Evolutionary conservation across 2,329 filamentous ascomycete genomes (phyloP).

Genomic region (Colletotrichum trifolii): DNA sequence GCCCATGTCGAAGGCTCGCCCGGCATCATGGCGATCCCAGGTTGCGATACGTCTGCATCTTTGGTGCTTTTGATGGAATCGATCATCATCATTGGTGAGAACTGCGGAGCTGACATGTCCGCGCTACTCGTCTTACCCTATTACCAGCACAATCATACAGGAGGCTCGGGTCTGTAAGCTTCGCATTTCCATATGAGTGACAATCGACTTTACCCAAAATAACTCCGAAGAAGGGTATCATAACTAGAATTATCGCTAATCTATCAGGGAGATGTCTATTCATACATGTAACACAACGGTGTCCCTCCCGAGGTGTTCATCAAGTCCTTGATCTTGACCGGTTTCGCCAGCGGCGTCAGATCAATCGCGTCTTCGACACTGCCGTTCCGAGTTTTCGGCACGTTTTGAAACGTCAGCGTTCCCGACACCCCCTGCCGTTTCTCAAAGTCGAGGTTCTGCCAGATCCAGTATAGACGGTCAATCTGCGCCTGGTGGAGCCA

Average conservation of each 20-base stretch:
- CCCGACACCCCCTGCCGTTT: constrained; percentile 51
- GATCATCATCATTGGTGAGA: too few species aligned
- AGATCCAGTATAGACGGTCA: constrained; percentile 60
- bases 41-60: too few species aligned
- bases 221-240: constrained; percentile 5
- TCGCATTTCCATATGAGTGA: too few species aligned
- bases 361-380: constrained; percentile 52
- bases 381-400: constrained; percentile 53
- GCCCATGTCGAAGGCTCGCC: too few species aligned
- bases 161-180: too few species aligned
- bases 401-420: constrained; percentile 55
- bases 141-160: too few species aligned
- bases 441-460: constrained; percentile 58
- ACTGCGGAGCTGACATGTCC: too few species aligned
- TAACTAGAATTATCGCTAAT: not conserved
- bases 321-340: constrained; percentile 47
- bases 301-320: constrained; percentile 53
- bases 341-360: constrained; percentile 48
- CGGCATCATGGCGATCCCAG: too few species aligned
- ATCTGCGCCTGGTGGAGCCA: constrained; percentile 59
- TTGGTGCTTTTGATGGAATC: too few species aligned
- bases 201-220: too few species aligned
- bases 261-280: not conserved
- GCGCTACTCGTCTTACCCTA: too few species aligned
- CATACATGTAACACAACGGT: constrained; percentile 58